Evolutionary conservation across 306 rosid genomes (phyloP).

Genomic region (Quercus variabilis): DNA sequence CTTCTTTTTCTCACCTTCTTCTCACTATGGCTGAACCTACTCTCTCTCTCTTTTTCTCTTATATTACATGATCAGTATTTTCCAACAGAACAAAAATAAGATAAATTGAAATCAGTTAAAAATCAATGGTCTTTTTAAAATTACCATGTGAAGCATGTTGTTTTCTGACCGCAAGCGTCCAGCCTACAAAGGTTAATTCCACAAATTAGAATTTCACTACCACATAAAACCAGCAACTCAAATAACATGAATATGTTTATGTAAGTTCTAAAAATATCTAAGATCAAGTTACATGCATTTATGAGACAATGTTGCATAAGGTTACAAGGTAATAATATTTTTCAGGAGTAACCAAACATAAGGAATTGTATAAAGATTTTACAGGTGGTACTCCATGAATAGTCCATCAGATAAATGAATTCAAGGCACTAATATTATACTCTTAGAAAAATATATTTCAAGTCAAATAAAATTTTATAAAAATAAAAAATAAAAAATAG

Average conservation of each 20-base stretch:
- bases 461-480: neutral
- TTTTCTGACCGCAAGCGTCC: slow-evolving; percentile 61
- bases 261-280: neutral
- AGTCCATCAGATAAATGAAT: neutral
- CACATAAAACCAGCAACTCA: slow-evolving; percentile 8
- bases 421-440: neutral
- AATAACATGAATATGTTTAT: neutral
- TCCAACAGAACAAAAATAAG: neutral
- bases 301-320: neutral
- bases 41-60: neutral
- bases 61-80: neutral
- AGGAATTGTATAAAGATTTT: neutral
- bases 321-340: neutral
- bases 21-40: too few species aligned
- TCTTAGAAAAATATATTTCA: neutral
- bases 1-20: too few species aligned
- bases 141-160: slow-evolving; percentile 78
- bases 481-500: neutral
- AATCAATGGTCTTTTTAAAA: neutral
- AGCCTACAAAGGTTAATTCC: slow-evolving; percentile 43
- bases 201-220: slow-evolving; percentile 21
- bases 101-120: neutral
- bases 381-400: neutral
- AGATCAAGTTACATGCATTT: neutral
- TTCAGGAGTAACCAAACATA: neutral